Evolutionary conservation across 108 stramenopile genomes (phyloP).

Genomic region (Thalassiosira profunda): DNA sequence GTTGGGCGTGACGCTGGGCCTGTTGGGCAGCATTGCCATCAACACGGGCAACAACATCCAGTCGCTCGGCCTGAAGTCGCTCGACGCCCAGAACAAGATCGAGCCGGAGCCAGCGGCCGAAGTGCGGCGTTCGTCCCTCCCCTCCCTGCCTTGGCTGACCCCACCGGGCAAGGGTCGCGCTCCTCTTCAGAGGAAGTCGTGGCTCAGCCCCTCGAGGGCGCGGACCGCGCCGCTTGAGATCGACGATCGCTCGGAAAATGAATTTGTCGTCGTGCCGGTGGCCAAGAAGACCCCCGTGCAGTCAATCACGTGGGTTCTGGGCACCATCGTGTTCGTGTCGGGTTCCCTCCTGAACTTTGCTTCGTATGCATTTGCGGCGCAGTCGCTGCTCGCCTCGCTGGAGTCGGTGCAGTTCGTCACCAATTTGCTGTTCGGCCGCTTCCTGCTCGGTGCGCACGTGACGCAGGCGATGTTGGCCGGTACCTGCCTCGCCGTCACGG

Average conservation of each 20-base stretch:
- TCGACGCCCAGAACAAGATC: conserved; percentile 2
- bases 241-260: conserved; percentile 15
- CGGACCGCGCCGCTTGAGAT: conserved; percentile 22
- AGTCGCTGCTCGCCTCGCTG: conserved; percentile 70
- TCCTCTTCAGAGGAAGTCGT: conserved; percentile 5
- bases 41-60: conserved; percentile 85
- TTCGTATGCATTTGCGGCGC: conserved; percentile 74
- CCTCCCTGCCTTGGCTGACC: too few species aligned
- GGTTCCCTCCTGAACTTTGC: conserved; percentile 76
- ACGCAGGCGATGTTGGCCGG: conserved; percentile 63
- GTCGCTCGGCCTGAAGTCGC: conserved; percentile 44
- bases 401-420: conserved; percentile 82
- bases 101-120: not conserved
- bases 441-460: conserved; percentile 49
- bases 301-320: conserved; percentile 55
- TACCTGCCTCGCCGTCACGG: conserved; percentile 59
- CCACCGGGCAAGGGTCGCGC: too few species aligned
- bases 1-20: conserved; percentile 63
- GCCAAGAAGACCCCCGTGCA: conserved; percentile 17
- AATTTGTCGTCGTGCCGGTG: conserved; percentile 21
- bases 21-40: conserved; percentile 70
- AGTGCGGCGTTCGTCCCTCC: not conserved
- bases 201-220: conserved; percentile 19
- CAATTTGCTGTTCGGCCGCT: conserved; percentile 70
- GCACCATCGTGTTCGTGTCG: conserved; percentile 58